These are phyloP conservation scores for Leishmania tarentolae DNA, from an alignment of 208 protist genomes.

Conservation along the genomic window DNA sequence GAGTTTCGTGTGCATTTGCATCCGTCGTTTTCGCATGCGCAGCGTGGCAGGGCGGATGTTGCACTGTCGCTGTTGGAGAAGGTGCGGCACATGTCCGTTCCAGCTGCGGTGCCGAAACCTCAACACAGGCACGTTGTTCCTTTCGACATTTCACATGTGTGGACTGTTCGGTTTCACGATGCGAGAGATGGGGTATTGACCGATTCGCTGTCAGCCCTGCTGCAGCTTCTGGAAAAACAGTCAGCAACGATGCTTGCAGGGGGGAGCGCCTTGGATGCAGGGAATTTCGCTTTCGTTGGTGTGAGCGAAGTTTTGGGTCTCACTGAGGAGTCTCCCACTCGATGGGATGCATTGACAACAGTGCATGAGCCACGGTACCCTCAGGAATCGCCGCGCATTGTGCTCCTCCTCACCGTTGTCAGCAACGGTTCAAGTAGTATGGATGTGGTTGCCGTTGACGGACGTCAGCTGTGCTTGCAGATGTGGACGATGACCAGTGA, in stretches of 20 bases:
- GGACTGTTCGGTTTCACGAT: constrained; percentile 2
- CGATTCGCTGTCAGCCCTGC: not conserved
- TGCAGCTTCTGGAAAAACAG: not conserved
- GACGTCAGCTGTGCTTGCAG: not conserved
- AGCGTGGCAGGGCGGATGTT: constrained; percentile 34
- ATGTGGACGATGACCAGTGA: not conserved
- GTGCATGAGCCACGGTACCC: not conserved
- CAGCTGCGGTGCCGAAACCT: not conserved
- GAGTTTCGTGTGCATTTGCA: constrained; percentile 33
- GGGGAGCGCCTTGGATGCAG: not conserved
- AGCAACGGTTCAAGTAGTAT: not conserved
- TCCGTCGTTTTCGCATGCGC: constrained; percentile 39
- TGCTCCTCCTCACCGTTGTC: not conserved
- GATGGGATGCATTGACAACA: not conserved
- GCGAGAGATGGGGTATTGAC: not conserved
- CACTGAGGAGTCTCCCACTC: not conserved
- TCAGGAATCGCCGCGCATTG: not conserved
- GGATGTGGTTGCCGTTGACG: constrained; percentile 1
- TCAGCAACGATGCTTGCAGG: not conserved
- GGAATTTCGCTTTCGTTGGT: not conserved
- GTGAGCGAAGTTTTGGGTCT: not conserved
- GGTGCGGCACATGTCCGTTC: not conserved
- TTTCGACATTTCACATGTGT: not conserved
- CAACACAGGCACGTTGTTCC: not conserved
- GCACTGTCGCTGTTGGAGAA: not conserved